Evolutionary conservation across 192 early-diverging fungal genomes (phyloP).

Genomic region (Piromyces finnis): DNA sequence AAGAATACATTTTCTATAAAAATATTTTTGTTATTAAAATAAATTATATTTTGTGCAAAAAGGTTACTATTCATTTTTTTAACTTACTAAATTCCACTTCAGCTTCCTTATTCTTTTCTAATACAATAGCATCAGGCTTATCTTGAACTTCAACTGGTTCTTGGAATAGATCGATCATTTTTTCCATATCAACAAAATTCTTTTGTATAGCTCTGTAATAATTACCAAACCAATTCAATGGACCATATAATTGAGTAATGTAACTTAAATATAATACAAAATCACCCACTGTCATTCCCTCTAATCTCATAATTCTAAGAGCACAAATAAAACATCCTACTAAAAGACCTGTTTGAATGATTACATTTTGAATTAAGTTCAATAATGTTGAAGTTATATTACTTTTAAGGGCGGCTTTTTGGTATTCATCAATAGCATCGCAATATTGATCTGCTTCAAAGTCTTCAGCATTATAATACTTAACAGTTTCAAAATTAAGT

Average conservation of each 20-base stretch:
- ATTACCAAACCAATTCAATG: conserved; percentile 74
- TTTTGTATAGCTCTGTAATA: conserved; percentile 89
- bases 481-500: conserved; percentile 97
- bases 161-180: conserved; percentile 67
- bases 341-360: conserved; percentile 70
- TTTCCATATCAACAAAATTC: conserved; percentile 93
- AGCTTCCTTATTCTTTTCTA: conserved; percentile 32
- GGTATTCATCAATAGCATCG: conserved; percentile 56
- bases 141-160: conserved; percentile 42
- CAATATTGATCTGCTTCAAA: conserved; percentile 71
- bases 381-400: conserved; percentile 56
- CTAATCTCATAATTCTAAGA: conserved; percentile 53
- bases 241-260: conserved; percentile 75
- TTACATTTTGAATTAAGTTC: conserved; percentile 70
- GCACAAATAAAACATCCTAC: conserved; percentile 67
- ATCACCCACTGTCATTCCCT: conserved; percentile 49
- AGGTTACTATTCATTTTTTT: no score
- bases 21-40: no score
- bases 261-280: conserved; percentile 81
- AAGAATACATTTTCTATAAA: conserved; percentile 49
- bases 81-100: conserved; percentile 45
- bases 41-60: no score
- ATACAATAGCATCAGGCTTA: conserved; percentile 28
- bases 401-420: conserved; percentile 70
- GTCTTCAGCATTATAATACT: conserved; percentile 82